Base-by-base conservation (phyloP, 495 filamentous ascomycete species). In the Penicillium canescens region DNA sequence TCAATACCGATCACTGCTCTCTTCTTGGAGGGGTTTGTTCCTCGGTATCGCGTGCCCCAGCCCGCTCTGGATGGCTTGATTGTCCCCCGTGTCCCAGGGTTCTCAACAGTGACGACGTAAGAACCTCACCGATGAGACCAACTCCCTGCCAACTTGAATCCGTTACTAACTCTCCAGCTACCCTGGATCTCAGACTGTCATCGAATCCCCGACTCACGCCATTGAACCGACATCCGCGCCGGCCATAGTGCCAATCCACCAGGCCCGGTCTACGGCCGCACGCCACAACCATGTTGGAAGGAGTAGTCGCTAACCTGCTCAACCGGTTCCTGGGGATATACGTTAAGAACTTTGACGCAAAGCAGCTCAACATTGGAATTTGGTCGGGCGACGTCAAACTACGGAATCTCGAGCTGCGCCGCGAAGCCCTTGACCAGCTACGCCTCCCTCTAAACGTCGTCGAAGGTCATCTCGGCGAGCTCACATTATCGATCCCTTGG, bases 291-390 rank as follows among this genome's bases (percentile, higher is more conserved):
- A 88, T 88, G 85, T 79, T 88, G 63, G 85, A 87, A 68, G 79
- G 82, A 36, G 65, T 88, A 45, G 82, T 86, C 56, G 91, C 94
- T 59, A 95, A 91, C 70, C 79, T 98, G 76, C 86, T 98, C 63
- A 98, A 98, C 76, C 90, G 95, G 73, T 96, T 98, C 74, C 74
- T 98, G 84, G 95, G 95, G 77, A 96, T 98, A 85, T 98, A 98
- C 76, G 91, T 98, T 68, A 92, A 94, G 79, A 98, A 98, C 71
- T 98, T 98, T 66, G 93, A 98, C 69, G 87, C 92, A 16, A 89
- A 86, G 59, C 94, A 98, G 76, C 82, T 98, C 42, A 97, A 97
- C 65, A 90, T 98, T 51, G 94, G 94, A 50, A 97, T 98, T 58
- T 98, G 93, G 94, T 93, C 88, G 6, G 95, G 95, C 49, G 93